phyloP scores from a whole-genome alignment of 176 grass and related monocot genomes.

The Cymbopogon citratus region DNA sequence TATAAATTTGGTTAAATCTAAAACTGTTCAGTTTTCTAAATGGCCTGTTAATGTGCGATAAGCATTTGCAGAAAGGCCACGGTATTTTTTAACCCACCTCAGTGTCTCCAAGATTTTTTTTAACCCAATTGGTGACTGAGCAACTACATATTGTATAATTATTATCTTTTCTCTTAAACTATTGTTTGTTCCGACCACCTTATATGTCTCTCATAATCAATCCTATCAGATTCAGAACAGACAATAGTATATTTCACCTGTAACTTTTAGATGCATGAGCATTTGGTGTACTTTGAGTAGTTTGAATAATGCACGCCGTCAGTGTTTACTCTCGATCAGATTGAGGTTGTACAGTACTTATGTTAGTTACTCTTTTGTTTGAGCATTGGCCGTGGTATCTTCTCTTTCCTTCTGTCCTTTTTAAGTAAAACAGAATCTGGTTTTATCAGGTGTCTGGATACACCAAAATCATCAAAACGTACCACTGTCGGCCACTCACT shows the following conservation, averaged over 20 bases:
- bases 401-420: background rate
- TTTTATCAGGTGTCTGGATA: background rate
- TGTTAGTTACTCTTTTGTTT: background rate
- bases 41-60: no score
- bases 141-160: background rate
- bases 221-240: background rate
- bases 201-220: background rate
- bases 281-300: background rate
- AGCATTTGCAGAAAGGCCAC: no score
- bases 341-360: background rate
- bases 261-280: background rate
- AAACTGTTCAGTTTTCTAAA: no score
- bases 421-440: background rate
- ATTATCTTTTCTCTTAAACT: background rate
- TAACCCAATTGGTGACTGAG: slow-evolving; percentile 15
- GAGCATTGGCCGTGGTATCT: background rate
- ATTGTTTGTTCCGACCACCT: background rate
- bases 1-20: no score
- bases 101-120: background rate
- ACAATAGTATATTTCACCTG: background rate
- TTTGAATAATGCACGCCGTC: background rate
- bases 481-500: background rate
- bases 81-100: no score
- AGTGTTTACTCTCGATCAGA: background rate
- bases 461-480: background rate